Percentiles rank a stretch among this genome's conserved stretches.
Evolutionary conservation across 257 asterid genomes (phyloP).

Genomic region (Rhazya stricta): DNA sequence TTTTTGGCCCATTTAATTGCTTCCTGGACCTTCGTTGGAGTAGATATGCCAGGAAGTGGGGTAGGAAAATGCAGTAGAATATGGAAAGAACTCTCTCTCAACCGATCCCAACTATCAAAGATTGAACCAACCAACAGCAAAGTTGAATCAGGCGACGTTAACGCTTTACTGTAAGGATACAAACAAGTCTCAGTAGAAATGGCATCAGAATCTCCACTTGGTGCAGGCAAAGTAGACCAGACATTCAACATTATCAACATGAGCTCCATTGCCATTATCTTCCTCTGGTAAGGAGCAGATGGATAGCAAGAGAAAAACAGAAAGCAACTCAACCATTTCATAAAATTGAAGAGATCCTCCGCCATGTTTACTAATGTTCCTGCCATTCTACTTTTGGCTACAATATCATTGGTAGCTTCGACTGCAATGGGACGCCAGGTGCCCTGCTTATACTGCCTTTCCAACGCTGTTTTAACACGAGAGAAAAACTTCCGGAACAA

Average conservation of each 20-base stretch:
- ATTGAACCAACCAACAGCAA: slow-evolving; percentile 86
- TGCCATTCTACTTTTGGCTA: slow-evolving; percentile 27
- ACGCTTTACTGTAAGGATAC: slow-evolving; percentile 61
- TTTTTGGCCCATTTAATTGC: slow-evolving; percentile 85
- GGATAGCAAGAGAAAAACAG: slow-evolving; percentile 91
- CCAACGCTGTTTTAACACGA: slow-evolving; percentile 87
- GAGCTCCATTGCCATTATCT: slow-evolving; percentile 93
- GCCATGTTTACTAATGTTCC: slow-evolving; percentile 46
- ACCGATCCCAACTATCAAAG: slow-evolving; percentile 93
- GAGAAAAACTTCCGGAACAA: slow-evolving; percentile 84
- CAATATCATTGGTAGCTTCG: slow-evolving; percentile 34
- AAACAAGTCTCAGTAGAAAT: slow-evolving; percentile 41
- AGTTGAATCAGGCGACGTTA: slow-evolving; percentile 64
- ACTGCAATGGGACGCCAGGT: slow-evolving; percentile 56
- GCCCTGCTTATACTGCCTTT: slow-evolving; percentile 71
- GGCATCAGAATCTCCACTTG: slow-evolving; percentile 31
- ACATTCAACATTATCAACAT: slow-evolving; percentile 62
- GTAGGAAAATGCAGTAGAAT: slow-evolving; percentile 78
- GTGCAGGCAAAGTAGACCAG: slow-evolving; percentile 59
- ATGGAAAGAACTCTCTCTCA: slow-evolving; percentile 71
- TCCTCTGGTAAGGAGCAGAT: slow-evolving; percentile 97
- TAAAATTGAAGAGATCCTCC: slow-evolving; percentile 58
- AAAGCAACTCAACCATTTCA: slow-evolving; percentile 82
- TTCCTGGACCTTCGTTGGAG: slow-evolving; percentile 47
- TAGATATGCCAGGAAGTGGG: slow-evolving; percentile 80